phyloP scores from a whole-genome alignment of 768 basidiomycete species.

The Kwoniella mangroviensis region DNA sequence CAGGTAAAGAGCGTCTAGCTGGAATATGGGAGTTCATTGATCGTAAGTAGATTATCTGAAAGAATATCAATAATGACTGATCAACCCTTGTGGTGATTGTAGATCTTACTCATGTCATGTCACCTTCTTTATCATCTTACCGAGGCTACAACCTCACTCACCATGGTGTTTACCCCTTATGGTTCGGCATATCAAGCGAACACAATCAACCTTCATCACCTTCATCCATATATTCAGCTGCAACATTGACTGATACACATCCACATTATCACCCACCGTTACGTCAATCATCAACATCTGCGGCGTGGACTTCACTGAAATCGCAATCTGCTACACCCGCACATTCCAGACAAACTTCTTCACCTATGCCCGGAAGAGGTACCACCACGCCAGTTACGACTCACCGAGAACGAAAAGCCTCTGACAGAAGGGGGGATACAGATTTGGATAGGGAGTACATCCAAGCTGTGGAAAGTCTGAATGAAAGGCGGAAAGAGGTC shows the following conservation, averaged over 20 bases:
- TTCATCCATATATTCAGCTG: conserved; percentile 7
- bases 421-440: conserved; percentile 22
- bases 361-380: conserved; percentile 13
- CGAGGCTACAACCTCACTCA: conserved; percentile 46
- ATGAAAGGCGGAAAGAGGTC: conserved; percentile 12
- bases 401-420: conserved; percentile 12
- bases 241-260: conserved; percentile 9
- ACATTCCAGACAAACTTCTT: conserved; percentile 21
- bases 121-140: conserved; percentile 29
- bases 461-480: conserved; percentile 17
- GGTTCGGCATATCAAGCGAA: conserved; percentile 32
- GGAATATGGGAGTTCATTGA: conserved; percentile 52
- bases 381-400: conserved; percentile 14
- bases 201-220: conserved; percentile 19
- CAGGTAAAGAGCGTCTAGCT: conserved; percentile 37
- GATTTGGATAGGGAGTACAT: conserved; percentile 20
- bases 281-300: conserved; percentile 17
- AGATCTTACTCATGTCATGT: conserved; percentile 51
- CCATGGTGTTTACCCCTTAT: conserved; percentile 50
- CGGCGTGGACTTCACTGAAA: conserved; percentile 29
- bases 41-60: conserved; percentile 29
- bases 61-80: background rate
- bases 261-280: conserved; percentile 7
- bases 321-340: conserved; percentile 16
- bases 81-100: background rate